Conservation (phyloP, 2,329 filamentous ascomycete genomes). For the Lithohypha guttulata region DNA sequence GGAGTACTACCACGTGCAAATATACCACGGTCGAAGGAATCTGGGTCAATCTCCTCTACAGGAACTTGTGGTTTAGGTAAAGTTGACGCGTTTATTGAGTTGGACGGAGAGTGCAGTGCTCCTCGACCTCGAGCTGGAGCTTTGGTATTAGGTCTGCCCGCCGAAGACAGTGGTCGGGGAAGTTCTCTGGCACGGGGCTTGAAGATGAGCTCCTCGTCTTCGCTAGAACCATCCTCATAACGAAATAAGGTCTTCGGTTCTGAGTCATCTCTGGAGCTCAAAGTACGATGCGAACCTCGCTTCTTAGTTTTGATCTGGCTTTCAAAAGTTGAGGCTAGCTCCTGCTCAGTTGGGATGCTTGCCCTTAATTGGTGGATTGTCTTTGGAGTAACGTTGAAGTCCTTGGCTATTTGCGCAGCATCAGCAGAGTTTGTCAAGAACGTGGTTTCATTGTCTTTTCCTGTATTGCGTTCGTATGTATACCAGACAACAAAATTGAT, state of each 20-base stretch:
- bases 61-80: conserved; percentile 29
- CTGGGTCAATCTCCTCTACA: conserved; percentile 37
- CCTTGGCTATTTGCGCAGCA: conserved; percentile 33
- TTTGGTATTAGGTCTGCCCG: conserved; percentile 11
- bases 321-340: conserved; percentile 30
- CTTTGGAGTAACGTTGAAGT: conserved; percentile 37
- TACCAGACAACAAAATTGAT: conserved; percentile 38
- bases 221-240: conserved; percentile 37
- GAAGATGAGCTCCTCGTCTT: conserved; percentile 39
- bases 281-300: conserved; percentile 20
- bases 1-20: conserved; percentile 21
- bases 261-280: conserved; percentile 9
- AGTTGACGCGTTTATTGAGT: conserved; percentile 8
- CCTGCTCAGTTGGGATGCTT: conserved; percentile 36
- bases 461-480: conserved; percentile 27
- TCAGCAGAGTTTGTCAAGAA: conserved; percentile 37
- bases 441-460: conserved; percentile 27
- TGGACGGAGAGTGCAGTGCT: conserved; percentile 15
- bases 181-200: conserved; percentile 20
- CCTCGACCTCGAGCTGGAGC: conserved; percentile 13
- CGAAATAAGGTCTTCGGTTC: conserved; percentile 36
- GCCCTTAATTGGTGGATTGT: conserved; percentile 39
- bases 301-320: conserved; percentile 35
- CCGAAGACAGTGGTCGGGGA: conserved; percentile 9
- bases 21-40: conserved; percentile 35